Conservation (phyloP, 1,284 basidiomycete species). For the Meripilus lineatus region DNA sequence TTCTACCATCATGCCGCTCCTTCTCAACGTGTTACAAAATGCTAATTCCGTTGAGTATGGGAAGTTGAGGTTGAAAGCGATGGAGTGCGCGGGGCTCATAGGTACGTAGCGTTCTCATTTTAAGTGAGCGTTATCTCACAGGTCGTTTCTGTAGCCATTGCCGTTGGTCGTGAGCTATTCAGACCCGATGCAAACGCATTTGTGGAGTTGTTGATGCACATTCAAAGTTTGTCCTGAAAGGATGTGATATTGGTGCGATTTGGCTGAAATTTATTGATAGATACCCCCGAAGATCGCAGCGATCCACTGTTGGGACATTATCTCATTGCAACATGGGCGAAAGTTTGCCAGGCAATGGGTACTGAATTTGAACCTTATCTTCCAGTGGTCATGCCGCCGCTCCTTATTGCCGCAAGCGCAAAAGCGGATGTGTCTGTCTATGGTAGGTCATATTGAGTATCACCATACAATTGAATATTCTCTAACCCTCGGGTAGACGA, state of each 20-base stretch:
- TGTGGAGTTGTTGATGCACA: constrained; percentile 68
- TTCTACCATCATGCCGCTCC: constrained; percentile 68
- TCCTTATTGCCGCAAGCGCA: constrained; percentile 72
- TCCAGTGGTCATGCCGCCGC: constrained; percentile 73
- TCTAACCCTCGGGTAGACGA: constrained; percentile 33
- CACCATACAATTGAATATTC: constrained; percentile 3
- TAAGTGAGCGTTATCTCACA: not conserved
- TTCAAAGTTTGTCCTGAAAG: constrained; percentile 52
- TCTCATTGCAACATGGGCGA: constrained; percentile 77
- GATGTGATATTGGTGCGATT: not conserved
- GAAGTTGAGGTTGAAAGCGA: constrained; percentile 71
- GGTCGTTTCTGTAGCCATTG: constrained; percentile 51
- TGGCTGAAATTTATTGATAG: constrained; percentile 27
- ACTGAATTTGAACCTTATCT: constrained; percentile 81
- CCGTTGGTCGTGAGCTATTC: constrained; percentile 75
- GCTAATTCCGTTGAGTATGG: constrained; percentile 62
- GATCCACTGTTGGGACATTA: constrained; percentile 67
- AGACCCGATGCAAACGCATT: constrained; percentile 69
- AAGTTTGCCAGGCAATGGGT: constrained; percentile 77
- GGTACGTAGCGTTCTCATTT: constrained; percentile 36
- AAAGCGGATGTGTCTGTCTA: constrained; percentile 77
- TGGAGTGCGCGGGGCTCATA: constrained; percentile 83
- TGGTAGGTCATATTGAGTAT: constrained; percentile 37
- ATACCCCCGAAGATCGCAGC: constrained; percentile 55
- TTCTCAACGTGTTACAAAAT: constrained; percentile 66